A percentile compares a stretch with the other conserved stretches of the same genome.
Evolutionary conservation across 2,329 filamentous ascomycete genomes (phyloP).

Genomic region (Ophiostoma sp.): DNA sequence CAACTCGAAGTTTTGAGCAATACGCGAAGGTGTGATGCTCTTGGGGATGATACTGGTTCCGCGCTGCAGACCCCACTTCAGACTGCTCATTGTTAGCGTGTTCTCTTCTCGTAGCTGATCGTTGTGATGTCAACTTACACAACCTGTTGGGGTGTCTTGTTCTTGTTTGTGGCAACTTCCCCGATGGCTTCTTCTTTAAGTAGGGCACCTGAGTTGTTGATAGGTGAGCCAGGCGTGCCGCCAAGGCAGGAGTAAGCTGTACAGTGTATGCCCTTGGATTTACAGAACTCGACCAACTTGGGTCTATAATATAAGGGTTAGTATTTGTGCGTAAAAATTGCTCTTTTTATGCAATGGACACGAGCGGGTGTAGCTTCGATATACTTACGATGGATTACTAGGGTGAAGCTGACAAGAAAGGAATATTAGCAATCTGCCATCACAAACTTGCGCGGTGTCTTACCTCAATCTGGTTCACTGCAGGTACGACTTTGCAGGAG

Average conservation of each 20-base stretch:
- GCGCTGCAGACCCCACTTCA: constrained; percentile 1
- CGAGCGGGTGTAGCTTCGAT: background rate
- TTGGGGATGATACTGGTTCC: background rate
- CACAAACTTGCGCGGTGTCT: background rate
- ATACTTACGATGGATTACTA: background rate
- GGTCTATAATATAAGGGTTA: background rate
- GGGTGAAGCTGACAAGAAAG: background rate
- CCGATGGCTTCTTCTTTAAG: background rate
- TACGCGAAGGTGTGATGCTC: background rate
- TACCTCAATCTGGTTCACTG: constrained; percentile 57
- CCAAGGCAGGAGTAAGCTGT: constrained; percentile 5
- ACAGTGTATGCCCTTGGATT: background rate
- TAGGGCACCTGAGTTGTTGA: background rate
- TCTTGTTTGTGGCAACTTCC: background rate
- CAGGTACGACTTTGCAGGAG: constrained; percentile 42
- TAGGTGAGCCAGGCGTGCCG: background rate
- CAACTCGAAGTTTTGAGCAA: background rate
- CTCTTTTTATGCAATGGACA: background rate
- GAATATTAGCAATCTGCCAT: background rate
- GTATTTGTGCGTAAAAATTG: background rate
- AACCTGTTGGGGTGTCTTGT: background rate
- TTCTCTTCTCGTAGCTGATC: background rate
- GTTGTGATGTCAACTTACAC: background rate
- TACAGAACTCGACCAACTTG: background rate
- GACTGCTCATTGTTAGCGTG: background rate